Evolutionary conservation across 768 basidiomycete species (phyloP).

Genomic region (Saitozyma sp.): DNA sequence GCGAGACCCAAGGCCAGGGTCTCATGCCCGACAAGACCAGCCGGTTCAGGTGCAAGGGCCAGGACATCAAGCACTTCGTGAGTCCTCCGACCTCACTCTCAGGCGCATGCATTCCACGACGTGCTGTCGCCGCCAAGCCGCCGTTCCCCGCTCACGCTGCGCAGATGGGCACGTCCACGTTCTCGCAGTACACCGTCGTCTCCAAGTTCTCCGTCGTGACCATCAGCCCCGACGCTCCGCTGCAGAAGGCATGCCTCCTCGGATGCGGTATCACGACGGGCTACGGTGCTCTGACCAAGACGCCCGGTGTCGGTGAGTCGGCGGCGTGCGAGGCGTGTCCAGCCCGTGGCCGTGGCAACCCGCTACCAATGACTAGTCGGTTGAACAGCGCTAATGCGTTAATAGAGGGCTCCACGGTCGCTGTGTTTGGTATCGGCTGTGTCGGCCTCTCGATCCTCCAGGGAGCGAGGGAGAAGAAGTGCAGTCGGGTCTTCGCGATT

Average conservation of each 20-base stretch:
- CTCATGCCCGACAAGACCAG: constrained; percentile 86
- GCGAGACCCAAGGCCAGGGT: constrained; percentile 81
- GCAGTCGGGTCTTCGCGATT: constrained; percentile 84
- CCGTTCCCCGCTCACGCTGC: too few species aligned
- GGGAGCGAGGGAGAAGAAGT: constrained; percentile 73
- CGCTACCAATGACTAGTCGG: background rate
- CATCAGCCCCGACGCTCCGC: constrained; percentile 77
- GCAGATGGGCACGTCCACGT: constrained; percentile 98
- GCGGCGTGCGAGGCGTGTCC: constrained; percentile 1
- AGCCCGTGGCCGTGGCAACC: too few species aligned
- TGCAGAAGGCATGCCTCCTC: constrained; percentile 94
- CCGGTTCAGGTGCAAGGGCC: constrained; percentile 86
- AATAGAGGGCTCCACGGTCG: constrained; percentile 75
- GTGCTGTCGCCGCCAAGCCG: background rate
- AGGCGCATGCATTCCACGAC: background rate
- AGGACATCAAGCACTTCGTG: constrained; percentile 88
- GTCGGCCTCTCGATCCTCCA: constrained; percentile 92
- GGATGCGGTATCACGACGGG: constrained; percentile 95
- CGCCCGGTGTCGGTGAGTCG: constrained; percentile 61
- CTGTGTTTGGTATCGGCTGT: constrained; percentile 91
- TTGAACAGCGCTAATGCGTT: background rate
- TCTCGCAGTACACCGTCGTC: constrained; percentile 99
- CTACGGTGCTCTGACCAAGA: constrained; percentile 93
- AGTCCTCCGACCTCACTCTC: constrained; percentile 44
- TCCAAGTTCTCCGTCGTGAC: constrained; percentile 95